Conservation (phyloP, 106 monocot genomes). For the Gastrodia elata region DNA sequence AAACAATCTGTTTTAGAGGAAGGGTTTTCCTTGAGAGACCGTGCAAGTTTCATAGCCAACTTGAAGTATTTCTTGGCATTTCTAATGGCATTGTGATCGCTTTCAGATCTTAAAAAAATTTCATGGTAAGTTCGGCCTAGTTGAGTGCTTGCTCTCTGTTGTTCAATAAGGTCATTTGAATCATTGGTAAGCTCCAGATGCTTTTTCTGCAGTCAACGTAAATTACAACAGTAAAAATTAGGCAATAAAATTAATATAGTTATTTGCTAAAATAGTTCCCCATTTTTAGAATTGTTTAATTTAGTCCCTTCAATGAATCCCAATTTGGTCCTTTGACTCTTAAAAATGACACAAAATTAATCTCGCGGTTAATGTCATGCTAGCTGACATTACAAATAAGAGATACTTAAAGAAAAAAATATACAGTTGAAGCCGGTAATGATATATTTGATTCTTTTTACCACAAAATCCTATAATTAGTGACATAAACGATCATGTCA, state of each 20-base stretch:
- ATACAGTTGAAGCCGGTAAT: no score
- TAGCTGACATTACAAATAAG: no score
- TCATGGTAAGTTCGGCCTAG: slow-evolving; percentile 94
- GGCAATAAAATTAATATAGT: not conserved
- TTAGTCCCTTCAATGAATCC: no score
- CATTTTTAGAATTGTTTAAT: no score
- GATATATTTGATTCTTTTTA: no score
- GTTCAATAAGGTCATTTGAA: slow-evolving; percentile 71
- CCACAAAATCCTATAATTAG: no score
- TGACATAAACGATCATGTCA: no score
- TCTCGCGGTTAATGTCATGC: no score
- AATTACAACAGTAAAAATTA: not conserved
- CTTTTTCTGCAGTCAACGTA: slow-evolving; percentile 56
- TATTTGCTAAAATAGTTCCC: no score
- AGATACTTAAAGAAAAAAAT: no score
- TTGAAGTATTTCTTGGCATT: slow-evolving; percentile 95
- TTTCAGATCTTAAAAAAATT: slow-evolving; percentile 74
- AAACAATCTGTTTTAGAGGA: slow-evolving; percentile 21
- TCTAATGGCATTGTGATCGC: slow-evolving; percentile 62
- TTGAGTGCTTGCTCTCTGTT: slow-evolving; percentile 92
- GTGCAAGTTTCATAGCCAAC: slow-evolving; percentile 67
- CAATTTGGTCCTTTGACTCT: no score
- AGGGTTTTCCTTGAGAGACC: slow-evolving; percentile 55
- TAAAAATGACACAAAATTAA: no score
- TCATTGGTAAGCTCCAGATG: slow-evolving; percentile 85